Percentiles rank a stretch among this genome's conserved stretches.
phyloP scores from a whole-genome alignment of 2,329 filamentous ascomycete species.

The Phaeosphaeria sp. region DNA sequence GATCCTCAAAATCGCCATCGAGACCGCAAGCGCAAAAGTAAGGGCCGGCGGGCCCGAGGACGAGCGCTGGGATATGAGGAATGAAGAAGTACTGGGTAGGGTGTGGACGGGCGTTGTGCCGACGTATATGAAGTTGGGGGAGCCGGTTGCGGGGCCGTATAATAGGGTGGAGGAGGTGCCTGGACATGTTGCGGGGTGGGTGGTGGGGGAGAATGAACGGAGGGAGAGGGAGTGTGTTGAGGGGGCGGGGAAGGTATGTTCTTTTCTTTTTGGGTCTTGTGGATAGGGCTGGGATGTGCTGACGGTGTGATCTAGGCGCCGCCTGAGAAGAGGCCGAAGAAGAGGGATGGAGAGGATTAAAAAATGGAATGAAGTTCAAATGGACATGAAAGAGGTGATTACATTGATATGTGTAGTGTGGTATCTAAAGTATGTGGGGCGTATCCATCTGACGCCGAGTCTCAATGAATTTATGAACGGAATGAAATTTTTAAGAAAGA shows the following conservation, averaged over 20 bases:
- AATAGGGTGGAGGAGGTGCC: constrained; percentile 68
- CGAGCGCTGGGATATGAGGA: constrained; percentile 62
- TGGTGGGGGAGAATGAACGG: constrained; percentile 55
- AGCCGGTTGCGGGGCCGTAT: constrained; percentile 66
- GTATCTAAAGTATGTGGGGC: background rate
- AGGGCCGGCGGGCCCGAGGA: constrained; percentile 70
- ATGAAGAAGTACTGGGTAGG: constrained; percentile 55
- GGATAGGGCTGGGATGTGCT: too few species aligned
- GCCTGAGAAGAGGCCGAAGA: constrained; percentile 29
- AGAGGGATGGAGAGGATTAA: constrained; percentile 14
- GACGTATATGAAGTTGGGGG: constrained; percentile 68
- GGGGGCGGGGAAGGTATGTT: constrained; percentile 28
- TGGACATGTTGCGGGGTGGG: constrained; percentile 63
- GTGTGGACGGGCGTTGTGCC: constrained; percentile 70
- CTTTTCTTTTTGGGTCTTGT: too few species aligned
- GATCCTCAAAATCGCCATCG: constrained; percentile 63
- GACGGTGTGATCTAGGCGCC: too few species aligned
- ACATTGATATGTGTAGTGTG: background rate
- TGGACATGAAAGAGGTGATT: background rate
- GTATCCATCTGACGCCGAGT: background rate
- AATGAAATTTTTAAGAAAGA: background rate
- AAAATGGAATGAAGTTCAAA: too few species aligned
- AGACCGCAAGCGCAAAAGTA: constrained; percentile 78
- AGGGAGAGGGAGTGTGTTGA: constrained; percentile 32
- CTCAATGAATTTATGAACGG: background rate